phyloP scores from a whole-genome alignment of 352 stramenopile species.

The Globisporangium spiculum region DNA sequence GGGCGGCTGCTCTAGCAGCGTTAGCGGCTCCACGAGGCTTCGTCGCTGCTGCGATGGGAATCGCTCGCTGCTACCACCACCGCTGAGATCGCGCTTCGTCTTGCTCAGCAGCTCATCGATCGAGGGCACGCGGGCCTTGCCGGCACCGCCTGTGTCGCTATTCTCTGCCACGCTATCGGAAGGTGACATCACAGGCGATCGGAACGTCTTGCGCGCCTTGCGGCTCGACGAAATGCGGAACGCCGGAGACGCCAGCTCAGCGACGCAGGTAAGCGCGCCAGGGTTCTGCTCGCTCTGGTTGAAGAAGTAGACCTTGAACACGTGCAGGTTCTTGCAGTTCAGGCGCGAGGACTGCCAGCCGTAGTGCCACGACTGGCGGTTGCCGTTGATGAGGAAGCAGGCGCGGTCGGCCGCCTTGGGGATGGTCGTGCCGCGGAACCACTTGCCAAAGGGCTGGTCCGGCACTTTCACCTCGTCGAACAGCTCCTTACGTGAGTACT shows the following conservation, averaged over 20 bases:
- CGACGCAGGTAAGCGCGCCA: conserved; percentile 44
- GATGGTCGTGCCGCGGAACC: conserved; percentile 59
- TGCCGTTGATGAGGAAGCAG: conserved; percentile 79
- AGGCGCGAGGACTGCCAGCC: conserved; percentile 81
- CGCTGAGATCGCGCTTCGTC: conserved; percentile 1
- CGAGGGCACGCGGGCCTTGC: conserved; percentile 23
- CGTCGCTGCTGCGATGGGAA: conserved; percentile 17
- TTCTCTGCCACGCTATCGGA: conserved; percentile 12
- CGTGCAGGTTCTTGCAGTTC: conserved; percentile 84
- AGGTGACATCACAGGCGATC: conserved; percentile 36
- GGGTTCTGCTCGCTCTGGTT: conserved; percentile 27
- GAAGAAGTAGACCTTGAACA: conserved; percentile 78
- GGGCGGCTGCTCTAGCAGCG: conserved; percentile 15
- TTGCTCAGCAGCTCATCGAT: conserved; percentile 49
- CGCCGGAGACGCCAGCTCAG: conserved; percentile 50
- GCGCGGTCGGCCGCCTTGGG: conserved; percentile 26
- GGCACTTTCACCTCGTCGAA: conserved; percentile 76
- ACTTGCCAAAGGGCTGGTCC: conserved; percentile 72
- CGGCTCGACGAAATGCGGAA: conserved; percentile 82
- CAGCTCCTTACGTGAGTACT: conserved; percentile 58
- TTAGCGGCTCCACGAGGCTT: conserved; percentile 19
- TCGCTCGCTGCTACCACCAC: not conserved
- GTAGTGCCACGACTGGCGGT: conserved; percentile 86
- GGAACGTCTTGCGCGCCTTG: conserved; percentile 79
- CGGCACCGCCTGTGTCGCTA: not conserved